phyloP scores from a whole-genome alignment of 2,329 filamentous ascomycete species.

The Hypoxylon sp. region DNA sequence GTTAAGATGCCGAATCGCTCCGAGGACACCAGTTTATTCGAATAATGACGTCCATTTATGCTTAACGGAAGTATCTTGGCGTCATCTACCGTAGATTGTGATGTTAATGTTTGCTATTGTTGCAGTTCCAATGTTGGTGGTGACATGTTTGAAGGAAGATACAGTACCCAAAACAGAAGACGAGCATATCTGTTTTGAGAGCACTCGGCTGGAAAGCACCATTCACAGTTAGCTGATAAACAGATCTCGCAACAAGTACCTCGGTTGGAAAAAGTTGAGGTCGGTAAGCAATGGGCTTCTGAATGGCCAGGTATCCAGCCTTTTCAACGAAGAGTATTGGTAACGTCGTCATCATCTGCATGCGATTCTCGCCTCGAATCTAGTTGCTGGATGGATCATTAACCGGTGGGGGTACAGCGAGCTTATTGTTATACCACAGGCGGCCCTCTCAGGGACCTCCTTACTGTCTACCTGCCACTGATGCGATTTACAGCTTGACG shows the following conservation, averaged over 20 bases:
- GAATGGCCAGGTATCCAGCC: too few relatives aligned
- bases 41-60: slow-evolving; percentile 27
- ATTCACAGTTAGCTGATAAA: slow-evolving; percentile 2
- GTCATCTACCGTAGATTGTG: slow-evolving; percentile 12
- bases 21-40: slow-evolving; percentile 10
- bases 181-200: neutral
- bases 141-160: neutral
- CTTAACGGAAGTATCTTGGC: slow-evolving; percentile 29
- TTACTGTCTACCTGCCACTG: slow-evolving; percentile 23
- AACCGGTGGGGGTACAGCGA: slow-evolving; percentile 32
- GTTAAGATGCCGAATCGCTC: slow-evolving; percentile 28
- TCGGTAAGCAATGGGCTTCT: neutral
- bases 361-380: slow-evolving; percentile 18
- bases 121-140: slow-evolving; percentile 1
- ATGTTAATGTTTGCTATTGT: slow-evolving; percentile 1
- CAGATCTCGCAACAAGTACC: slow-evolving; percentile 5
- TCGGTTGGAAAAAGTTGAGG: slow-evolving; percentile 3
- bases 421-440: slow-evolving; percentile 18
- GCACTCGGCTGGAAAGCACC: neutral
- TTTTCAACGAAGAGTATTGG: too few relatives aligned
- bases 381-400: slow-evolving; percentile 19
- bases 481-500: slow-evolving; percentile 29
- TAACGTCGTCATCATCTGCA: slow-evolving; percentile 28
- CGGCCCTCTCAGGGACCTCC: slow-evolving; percentile 17
- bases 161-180: neutral